Evolutionary conservation across 2,329 filamentous ascomycete species (phyloP), one percentile per base, ranked within the genome.

Genomic region (Microdochium trichocladiopsis): DNA sequence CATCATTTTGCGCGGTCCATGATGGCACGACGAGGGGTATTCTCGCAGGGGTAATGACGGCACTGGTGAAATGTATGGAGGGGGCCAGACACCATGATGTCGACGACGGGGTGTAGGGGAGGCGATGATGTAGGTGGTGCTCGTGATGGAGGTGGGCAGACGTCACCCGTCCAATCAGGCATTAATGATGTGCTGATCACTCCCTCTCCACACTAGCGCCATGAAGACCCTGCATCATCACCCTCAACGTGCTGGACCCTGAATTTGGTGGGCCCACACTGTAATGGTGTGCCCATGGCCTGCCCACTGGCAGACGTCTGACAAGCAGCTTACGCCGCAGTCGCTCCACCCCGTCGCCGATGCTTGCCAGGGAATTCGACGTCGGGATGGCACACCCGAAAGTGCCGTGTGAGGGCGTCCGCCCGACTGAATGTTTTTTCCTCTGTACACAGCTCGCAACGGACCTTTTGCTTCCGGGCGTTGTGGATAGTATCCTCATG

Each of bases 401-500:
- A 95, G 67, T 99, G 94, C 55, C 94, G 79, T 14, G 93, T 97
- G 48, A 97, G 77, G 1, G 94, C 94, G 73, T 99, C 94, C 57
- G 93, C 94, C 53, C 94, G 84, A 61, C 91, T 96, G 65, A 99
- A 99, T 0, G 90, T 95, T 79, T 97, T 97, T 65, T 97, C 93
- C 62, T 97, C 92, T 2, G 89, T 91, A 71, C 94, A 99, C 48
- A 96, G 73, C 56, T 92, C 85, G 70, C 94, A 99, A 47, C 90
- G 86, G 8, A 96, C 91, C 75, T 97, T 97, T 68, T 92, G 86
- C 77, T 96, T 96, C 62, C 89, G 84, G 1, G 85, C 86, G 61
- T 96, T 96, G 78, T 97, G 94, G 58, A 97, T 97, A 0, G 94
- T 97, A 59, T 96, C 93, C 68, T 99, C 94, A 66, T 99, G 94